These are phyloP conservation scores for Ricinus communis DNA, from an alignment of 345 rosid species.

Conservation along the genomic window DNA sequence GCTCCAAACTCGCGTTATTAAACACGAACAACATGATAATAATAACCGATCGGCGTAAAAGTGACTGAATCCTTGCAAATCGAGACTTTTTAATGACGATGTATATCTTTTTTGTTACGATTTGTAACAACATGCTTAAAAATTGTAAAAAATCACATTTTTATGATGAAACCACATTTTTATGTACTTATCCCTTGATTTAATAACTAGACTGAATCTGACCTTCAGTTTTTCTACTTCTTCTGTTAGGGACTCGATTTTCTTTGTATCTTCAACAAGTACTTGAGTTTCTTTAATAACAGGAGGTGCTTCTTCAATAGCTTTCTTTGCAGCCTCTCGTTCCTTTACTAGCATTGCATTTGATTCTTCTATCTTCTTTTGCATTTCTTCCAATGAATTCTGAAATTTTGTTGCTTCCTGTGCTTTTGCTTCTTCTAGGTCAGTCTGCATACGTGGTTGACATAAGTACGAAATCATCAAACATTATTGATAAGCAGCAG, in stretches of 20 bases:
- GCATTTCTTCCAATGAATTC: constrained; percentile 37
- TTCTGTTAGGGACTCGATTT: constrained; percentile 39
- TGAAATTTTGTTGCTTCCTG: constrained; percentile 46
- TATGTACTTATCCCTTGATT: too few species aligned
- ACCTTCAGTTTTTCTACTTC: constrained; percentile 52
- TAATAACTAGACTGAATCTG: neutral
- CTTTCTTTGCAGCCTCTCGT: constrained; percentile 41
- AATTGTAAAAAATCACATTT: too few species aligned
- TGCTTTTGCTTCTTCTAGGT: constrained; percentile 47
- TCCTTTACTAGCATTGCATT: constrained; percentile 36
- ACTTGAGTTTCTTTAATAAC: constrained; percentile 51
- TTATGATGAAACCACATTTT: too few species aligned
- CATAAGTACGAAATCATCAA: constrained; percentile 8
- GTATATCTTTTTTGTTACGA: too few species aligned
- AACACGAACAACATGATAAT: too few species aligned
- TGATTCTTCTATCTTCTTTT: constrained; percentile 46
- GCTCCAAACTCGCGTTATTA: too few species aligned
- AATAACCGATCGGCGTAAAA: too few species aligned
- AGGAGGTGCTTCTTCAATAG: constrained; percentile 54
- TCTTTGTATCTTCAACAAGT: constrained; percentile 45
- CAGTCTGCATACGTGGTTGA: constrained; percentile 34
- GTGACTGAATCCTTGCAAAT: too few species aligned
- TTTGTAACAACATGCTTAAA: too few species aligned
- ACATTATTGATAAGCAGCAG: neutral
- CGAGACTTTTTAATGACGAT: too few species aligned